Conservation (phyloP, 2,329 filamentous ascomycete genomes). For the Neocucurbitaria cava region DNA sequence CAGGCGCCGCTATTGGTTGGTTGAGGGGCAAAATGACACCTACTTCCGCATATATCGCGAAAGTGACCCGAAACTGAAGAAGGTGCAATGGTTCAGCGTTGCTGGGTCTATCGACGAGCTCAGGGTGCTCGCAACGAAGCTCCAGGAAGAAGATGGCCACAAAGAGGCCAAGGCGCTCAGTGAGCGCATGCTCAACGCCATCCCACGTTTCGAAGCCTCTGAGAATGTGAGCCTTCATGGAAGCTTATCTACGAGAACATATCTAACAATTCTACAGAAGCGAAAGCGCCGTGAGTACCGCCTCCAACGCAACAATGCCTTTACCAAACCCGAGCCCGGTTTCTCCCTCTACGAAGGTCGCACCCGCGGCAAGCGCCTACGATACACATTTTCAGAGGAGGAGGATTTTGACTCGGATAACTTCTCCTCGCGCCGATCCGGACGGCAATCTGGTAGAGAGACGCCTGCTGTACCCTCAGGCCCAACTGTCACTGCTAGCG, state of each 20-base stretch:
- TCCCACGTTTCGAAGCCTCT: conserved; percentile 90
- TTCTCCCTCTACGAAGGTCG: conserved; percentile 96
- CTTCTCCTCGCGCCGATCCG: conserved; percentile 69
- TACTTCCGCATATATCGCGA: conserved; percentile 93
- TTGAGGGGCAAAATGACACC: conserved; percentile 94
- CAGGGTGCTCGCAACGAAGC: conserved; percentile 74
- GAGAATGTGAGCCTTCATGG: conserved; percentile 71
- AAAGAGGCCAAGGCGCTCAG: conserved; percentile 81
- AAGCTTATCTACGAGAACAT: neutral
- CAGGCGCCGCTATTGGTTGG: conserved; percentile 89
- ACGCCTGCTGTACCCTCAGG: conserved; percentile 73
- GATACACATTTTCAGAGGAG: conserved; percentile 94
- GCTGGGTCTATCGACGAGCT: conserved; percentile 91
- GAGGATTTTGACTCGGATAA: conserved; percentile 76
- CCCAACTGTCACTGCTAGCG: conserved; percentile 79
- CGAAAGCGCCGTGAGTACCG: conserved; percentile 92
- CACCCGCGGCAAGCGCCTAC: conserved; percentile 93
- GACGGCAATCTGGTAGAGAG: conserved; percentile 73
- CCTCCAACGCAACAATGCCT: conserved; percentile 82
- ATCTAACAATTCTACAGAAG: conserved; percentile 66
- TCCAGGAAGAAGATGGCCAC: conserved; percentile 78
- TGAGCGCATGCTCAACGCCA: conserved; percentile 76
- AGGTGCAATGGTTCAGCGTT: conserved; percentile 90
- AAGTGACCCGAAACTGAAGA: conserved; percentile 78
- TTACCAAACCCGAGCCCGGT: conserved; percentile 84